phyloP scores from a whole-genome alignment of 1,284 basidiomycete genomes.

The Rhodotorula sp. region DNA sequence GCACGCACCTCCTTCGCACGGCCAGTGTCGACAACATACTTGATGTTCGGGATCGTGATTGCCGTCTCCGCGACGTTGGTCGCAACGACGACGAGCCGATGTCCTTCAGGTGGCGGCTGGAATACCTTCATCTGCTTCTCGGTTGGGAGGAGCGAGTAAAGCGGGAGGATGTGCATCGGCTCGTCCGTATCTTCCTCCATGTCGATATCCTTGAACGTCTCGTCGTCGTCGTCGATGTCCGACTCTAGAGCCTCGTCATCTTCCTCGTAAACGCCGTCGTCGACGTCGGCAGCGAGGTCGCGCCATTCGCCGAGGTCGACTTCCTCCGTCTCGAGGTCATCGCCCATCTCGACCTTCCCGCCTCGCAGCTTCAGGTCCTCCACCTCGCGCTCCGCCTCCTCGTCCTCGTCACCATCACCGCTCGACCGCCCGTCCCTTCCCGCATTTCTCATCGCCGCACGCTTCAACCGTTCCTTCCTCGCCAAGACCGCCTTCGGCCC shows the following conservation, averaged over 20 bases:
- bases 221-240: conserved; percentile 47
- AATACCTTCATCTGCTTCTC: conserved; percentile 75
- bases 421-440: conserved; percentile 7
- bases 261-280: conserved; percentile 53
- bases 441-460: conserved; percentile 26
- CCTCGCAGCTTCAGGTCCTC: conserved; percentile 18
- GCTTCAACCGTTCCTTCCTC: conserved; percentile 52
- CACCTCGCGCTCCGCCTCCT: conserved; percentile 28
- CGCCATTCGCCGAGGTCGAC: conserved; percentile 63
- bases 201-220: conserved; percentile 56
- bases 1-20: conserved; percentile 64
- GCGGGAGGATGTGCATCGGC: conserved; percentile 68
- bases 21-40: conserved; percentile 74
- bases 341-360: conserved; percentile 25
- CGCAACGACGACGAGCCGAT: conserved; percentile 67
- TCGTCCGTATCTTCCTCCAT: conserved; percentile 61
- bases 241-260: conserved; percentile 50
- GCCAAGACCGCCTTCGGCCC: conserved; percentile 64
- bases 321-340: conserved; percentile 73
- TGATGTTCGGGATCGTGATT: conserved; percentile 71
- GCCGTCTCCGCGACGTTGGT: conserved; percentile 79
- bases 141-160: conserved; percentile 69
- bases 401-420: conserved; percentile 17
- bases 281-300: conserved; percentile 60
- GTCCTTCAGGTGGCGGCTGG: conserved; percentile 60